Evolutionary conservation across 164 flowering plant species (phyloP).

Genomic region (Piper betle): DNA sequence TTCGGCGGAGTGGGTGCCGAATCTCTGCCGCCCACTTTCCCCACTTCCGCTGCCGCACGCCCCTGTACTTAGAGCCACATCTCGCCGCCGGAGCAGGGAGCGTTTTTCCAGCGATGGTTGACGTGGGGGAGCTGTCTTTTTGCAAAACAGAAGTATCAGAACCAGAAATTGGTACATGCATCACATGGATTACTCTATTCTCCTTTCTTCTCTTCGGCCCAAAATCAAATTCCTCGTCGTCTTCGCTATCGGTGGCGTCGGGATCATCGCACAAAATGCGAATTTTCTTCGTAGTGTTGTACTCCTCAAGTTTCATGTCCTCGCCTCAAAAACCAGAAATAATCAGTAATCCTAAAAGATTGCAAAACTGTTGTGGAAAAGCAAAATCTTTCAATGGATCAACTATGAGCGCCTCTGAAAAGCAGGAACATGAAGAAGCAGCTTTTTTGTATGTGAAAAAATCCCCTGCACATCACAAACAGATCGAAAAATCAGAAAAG

Average conservation of each 20-base stretch:
- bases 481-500: no score
- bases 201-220: neutral
- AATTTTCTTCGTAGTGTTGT: conserved; percentile 29
- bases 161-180: conserved; percentile 20
- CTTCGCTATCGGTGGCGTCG: conserved; percentile 71
- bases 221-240: conserved; percentile 14
- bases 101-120: conserved; percentile 21
- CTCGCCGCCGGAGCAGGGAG: conserved; percentile 12
- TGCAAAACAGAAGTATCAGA: conserved; percentile 4
- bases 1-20: conserved; percentile 51
- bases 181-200: conserved; percentile 37
- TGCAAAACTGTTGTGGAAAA: neutral
- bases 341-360: no score
- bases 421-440: conserved; percentile 40
- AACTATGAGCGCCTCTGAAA: conserved; percentile 53
- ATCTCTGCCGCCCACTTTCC: conserved; percentile 99
- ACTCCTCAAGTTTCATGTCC: conserved; percentile 9
- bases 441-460: conserved; percentile 50
- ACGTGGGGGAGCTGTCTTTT: conserved; percentile 39
- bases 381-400: neutral
- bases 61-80: conserved; percentile 28
- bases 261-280: conserved; percentile 63
- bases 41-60: conserved; percentile 81
- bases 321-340: no score
- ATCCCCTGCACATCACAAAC: conserved; percentile 50